Evolutionary conservation across 1,284 basidiomycete species (phyloP), one percentile per base, ranked within the genome.

Genomic region (Cystobasidiaceae sp.): DNA sequence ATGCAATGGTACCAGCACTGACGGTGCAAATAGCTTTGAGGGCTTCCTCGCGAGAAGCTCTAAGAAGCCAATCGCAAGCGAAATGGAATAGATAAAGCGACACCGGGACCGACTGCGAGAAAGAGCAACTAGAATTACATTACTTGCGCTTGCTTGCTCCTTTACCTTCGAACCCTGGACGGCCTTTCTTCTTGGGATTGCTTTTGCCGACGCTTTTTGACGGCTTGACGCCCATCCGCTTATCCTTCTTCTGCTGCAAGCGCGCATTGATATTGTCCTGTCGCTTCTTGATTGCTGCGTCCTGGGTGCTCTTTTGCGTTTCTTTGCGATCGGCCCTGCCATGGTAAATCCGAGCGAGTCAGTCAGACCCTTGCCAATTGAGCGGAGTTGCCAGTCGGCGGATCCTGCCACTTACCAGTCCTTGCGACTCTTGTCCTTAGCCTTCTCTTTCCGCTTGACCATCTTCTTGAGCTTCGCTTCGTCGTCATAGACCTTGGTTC

Each of bases 401-500:
- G 66, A 27, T 39, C 13, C 27, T 4, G 19, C 37, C 28, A 81
- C 87, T 66, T 67, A 92, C 91, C 92, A 96, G 63, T 84, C 82
- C 74, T 88, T 87, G 75, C 88, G 88, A 68, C 84, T 85, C 80
- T 89, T 92, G 30, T 70, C 73, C 76, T 94, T 96, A 71, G 85
- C 84, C 77, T 93, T 93, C 78, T 93, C 92, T 72, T 88, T 86
- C 75, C 88, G 81, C 81, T 93, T 94, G 9, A 84, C 85, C 25
- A 90, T 90, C 79, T 93, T 94, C 80, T 92, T 93, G 71, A 97
- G 77, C 51, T 86, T 80, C 3, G 71, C 76, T 74, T 90, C 88
- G 70, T 92, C 88, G 72, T 96, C 92, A 55, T 83, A 83, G 30
- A 96, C 85, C 78, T 94, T 96, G 45, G 86, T 85, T 4, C 92